Evolutionary conservation across 192 early-diverging fungal genomes (phyloP).

Genomic region (Umbelopsis isabellina): DNA sequence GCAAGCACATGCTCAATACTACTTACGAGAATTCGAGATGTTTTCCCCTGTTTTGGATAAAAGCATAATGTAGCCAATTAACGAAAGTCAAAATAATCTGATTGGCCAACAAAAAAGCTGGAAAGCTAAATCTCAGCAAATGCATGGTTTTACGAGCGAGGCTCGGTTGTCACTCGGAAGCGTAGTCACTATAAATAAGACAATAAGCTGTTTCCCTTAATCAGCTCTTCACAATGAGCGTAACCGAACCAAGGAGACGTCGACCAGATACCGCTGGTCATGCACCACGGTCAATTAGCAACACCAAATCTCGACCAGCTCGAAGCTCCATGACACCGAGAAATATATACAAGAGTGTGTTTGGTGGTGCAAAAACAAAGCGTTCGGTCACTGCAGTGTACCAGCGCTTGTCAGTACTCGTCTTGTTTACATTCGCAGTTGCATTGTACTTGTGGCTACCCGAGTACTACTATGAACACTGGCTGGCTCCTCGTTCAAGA

Average conservation of each 20-base stretch:
- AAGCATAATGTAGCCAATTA: no score
- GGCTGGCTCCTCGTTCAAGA: constrained; percentile 10
- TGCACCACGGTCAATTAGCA: neutral
- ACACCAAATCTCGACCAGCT: neutral
- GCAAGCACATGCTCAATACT: no score
- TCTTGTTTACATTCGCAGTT: neutral
- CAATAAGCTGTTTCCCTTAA: neutral
- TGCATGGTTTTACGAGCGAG: neutral
- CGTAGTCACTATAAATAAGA: no score
- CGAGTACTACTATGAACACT: constrained; percentile 17
- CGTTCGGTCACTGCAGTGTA: neutral
- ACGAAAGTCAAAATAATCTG: neutral
- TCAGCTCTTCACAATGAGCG: neutral
- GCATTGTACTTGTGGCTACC: neutral
- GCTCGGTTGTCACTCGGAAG: neutral
- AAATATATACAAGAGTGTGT: neutral
- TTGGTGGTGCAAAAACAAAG: neutral
- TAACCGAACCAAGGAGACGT: constrained; percentile 7
- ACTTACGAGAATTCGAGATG: no score
- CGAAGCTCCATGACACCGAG: neutral
- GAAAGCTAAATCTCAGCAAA: neutral
- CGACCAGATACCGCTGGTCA: neutral
- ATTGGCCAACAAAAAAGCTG: neutral
- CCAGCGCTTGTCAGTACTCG: neutral
- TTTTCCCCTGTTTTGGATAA: no score